phyloP scores from a whole-genome alignment of 139 green algal species.

The Tetraselmis striata region DNA sequence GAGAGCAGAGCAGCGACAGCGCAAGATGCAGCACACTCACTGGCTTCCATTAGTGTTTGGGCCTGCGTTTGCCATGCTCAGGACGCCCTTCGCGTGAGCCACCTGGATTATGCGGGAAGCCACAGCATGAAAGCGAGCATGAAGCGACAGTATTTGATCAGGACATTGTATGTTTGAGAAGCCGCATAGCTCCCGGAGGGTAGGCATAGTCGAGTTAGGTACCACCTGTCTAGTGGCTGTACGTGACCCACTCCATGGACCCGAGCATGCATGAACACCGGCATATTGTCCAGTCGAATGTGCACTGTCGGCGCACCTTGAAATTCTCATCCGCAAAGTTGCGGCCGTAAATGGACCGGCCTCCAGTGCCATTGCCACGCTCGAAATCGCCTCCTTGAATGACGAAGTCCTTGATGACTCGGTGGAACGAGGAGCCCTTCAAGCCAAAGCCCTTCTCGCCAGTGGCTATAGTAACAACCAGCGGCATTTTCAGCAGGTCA shows the following conservation, averaged over 20 bases:
- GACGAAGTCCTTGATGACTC: slow-evolving; percentile 66
- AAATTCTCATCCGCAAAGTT: not conserved
- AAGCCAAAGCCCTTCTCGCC: slow-evolving; percentile 51
- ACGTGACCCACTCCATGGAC: too few species aligned
- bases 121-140: too few species aligned
- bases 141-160: too few species aligned
- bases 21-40: too few species aligned
- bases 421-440: slow-evolving; percentile 53
- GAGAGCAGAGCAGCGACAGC: too few species aligned
- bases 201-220: too few species aligned
- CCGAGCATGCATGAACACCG: too few species aligned
- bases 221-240: too few species aligned
- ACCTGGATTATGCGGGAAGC: too few species aligned
- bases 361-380: not conserved
- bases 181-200: too few species aligned
- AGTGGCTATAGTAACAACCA: slow-evolving; percentile 14
- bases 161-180: too few species aligned
- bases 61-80: not conserved
- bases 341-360: not conserved
- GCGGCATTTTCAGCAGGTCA: not conserved
- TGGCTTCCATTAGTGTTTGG: not conserved
- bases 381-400: slow-evolving; percentile 41
- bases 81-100: not conserved
- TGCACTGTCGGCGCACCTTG: not conserved
- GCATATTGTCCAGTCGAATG: too few species aligned